Base-by-base conservation (phyloP, 768 basidiomycete species). In the Phaeolepiota aurea region DNA sequence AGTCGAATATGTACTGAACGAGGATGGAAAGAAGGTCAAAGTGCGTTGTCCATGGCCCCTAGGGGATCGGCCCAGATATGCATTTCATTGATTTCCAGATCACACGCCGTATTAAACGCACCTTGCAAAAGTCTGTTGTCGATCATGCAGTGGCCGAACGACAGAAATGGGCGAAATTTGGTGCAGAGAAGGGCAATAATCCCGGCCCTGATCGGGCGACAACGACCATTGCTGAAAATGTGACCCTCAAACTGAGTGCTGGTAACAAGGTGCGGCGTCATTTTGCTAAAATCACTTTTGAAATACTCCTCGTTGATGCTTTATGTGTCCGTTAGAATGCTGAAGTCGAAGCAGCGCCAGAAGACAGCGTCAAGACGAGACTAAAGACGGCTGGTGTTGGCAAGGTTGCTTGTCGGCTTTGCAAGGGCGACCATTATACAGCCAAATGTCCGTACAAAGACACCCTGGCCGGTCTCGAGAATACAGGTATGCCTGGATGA, bases 361-460 rank as follows among this genome's bases (percentile, higher is more conserved):
- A 85, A 52, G 77, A 85, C 43, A 58, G 66, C 33, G 56, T 81
- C 48, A 89, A 89, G 61, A 63, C 58, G 9, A 78, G 77, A 45
- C 74, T 86, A 38, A 74, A 72, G 12, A 78, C 78, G 41, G 76
- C 80, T 1, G 90, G 89, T 45, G 80, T 79, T 15, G 90, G 90
- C 56, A 91, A 91, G 56, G 87, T 99, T 47, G 63, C 73, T 32
- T 99, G 96, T 73, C 76, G 96, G 48, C 66, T 96, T 41, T 98
- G 96, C 68, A 89, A 94, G 57, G 96, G 94, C 39, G 87, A 86
- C 48, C 96, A 98, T 67, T 98, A 93, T 63, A 99, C 96, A 11
- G 87, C 92, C 47, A 92, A 93, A 62, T 98, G 96, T 74, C 96
- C 96, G 4, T 93, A 92, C 75, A 96, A 92, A 65, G 92, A 97